These are phyloP conservation scores for Tylopilus vinaceipallidus DNA, from an alignment of 768 basidiomycete genomes.

Conservation along the genomic window DNA sequence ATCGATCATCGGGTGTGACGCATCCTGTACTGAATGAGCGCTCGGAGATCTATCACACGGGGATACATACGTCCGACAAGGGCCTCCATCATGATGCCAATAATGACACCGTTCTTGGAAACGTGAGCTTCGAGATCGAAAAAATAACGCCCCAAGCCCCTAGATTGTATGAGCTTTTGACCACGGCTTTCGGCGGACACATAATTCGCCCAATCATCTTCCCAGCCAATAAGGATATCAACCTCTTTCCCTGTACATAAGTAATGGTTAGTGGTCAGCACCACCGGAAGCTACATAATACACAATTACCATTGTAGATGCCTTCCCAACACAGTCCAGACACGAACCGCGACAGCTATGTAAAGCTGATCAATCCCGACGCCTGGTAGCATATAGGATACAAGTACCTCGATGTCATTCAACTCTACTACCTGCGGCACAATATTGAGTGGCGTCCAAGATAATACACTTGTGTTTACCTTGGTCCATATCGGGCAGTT, in stretches of 20 bases:
- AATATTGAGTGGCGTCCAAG: slow-evolving; percentile 3
- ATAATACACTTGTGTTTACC: slow-evolving; percentile 6
- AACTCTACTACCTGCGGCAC: slow-evolving; percentile 27
- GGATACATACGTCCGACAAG: slow-evolving; percentile 25
- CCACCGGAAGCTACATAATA: too few species aligned
- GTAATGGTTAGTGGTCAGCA: not conserved
- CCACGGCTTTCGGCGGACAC: slow-evolving; percentile 27
- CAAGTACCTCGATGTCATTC: slow-evolving; percentile 30
- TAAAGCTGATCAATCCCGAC: not conserved
- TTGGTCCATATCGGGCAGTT: slow-evolving; percentile 32
- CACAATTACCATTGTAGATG: slow-evolving; percentile 25
- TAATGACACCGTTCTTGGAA: slow-evolving; percentile 26
- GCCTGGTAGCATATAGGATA: not conserved
- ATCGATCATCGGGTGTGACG: slow-evolving; percentile 24
- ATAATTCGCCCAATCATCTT: slow-evolving; percentile 23
- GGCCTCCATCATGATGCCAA: slow-evolving; percentile 33
- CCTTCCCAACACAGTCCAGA: slow-evolving; percentile 28
- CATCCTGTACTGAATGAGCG: slow-evolving; percentile 19
- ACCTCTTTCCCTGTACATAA: slow-evolving; percentile 23
- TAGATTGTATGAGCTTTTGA: slow-evolving; percentile 31
- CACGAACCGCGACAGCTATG: slow-evolving; percentile 26
- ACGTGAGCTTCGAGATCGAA: slow-evolving; percentile 31
- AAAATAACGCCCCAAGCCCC: slow-evolving; percentile 27
- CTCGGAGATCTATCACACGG: not conserved
- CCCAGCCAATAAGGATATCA: slow-evolving; percentile 29